Base-by-base conservation (phyloP, 2,329 filamentous ascomycete genomes). In the Aspergillus bombycis region DNA sequence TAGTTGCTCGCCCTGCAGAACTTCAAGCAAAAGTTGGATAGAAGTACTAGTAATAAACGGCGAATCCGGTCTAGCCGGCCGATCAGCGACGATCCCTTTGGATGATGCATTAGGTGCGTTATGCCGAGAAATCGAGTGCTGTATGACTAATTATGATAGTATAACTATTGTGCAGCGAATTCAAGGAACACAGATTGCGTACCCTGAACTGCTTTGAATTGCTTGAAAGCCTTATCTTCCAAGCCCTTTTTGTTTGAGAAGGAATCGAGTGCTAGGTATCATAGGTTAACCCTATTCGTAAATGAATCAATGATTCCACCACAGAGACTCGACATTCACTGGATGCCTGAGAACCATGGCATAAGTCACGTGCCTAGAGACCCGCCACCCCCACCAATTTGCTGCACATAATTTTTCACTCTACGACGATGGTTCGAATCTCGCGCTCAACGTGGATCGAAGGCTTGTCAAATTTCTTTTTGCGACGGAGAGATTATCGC, bases 361-460 rank as follows among this genome's bases (percentile, higher is more conserved):
- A 54, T 2, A 9, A 1, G 57, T 69, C 65, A 56, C 23, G 26
- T 52, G 41, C 8, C 4, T 1, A 5, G 7, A 55, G 52, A 55
- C 52, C 52, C 26, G 55, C 55, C 23, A 41, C 46, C 54, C 50
- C 56, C 52, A 54, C 52, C 21, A 26, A 43, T 41, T 14, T 50
- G 60, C 34, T 63, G 60, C 19, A 43, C 57, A 32, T 10, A 28
- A 26, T 54, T 60, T 65, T 65, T 63, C 64, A 58, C 61, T 65
- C 62, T 57, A 63, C 63, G 70, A 63, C 71, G 64, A 62, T 62
- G 64, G 74, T 77, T 77, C 74, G 74, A 77, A 69, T 71, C 74
- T 59, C 67, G 70, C 58, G 65, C 62, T 57, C 48, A 52, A 52
- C 48, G 19, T 32, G 28, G 43, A 52, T 52, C 26, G 10, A 32